Percentiles rank a stretch among this genome's conserved stretches.
phyloP scores from a whole-genome alignment of 2,329 filamentous ascomycete species.

The Davidsoniella australis region DNA sequence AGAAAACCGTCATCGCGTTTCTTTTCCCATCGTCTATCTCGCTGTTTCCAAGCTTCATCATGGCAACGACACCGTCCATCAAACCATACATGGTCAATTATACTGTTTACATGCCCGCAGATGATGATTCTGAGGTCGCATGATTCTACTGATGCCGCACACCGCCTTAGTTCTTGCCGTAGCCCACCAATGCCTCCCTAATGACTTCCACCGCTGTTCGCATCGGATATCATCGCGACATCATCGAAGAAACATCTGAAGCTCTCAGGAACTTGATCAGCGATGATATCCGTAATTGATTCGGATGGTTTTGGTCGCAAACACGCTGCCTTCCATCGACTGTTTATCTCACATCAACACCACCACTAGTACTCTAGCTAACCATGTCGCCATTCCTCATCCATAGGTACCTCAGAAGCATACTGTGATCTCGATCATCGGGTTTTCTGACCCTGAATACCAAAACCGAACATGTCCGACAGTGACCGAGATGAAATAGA shows the following conservation, averaged over 20 bases:
- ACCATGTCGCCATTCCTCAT: conserved; percentile 2
- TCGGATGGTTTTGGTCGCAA: conserved; percentile 7
- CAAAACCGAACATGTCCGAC: conserved; percentile 9
- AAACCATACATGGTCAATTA: background rate
- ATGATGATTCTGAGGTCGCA: conserved; percentile 1
- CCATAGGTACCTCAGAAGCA: no score
- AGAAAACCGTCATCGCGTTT: conserved; percentile 9
- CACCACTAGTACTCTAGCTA: background rate
- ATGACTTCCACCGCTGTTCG: background rate
- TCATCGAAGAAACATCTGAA: background rate
- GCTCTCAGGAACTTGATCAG: background rate
- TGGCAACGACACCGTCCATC: conserved; percentile 6
- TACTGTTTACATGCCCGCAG: background rate
- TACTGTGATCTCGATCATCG: conserved; percentile 4
- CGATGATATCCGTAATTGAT: background rate
- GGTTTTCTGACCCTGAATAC: background rate
- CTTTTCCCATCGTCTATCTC: conserved; percentile 6
- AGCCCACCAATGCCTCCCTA: background rate
- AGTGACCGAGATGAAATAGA: conserved; percentile 12
- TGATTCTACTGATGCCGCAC: conserved; percentile 2
- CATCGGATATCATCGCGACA: conserved; percentile 8
- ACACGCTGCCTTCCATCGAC: background rate
- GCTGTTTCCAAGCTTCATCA: conserved; percentile 5
- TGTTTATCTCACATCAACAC: background rate
- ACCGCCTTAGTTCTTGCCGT: background rate